phyloP scores from a whole-genome alignment of 176 grass and related monocot genomes.

The Stipa capillata region DNA sequence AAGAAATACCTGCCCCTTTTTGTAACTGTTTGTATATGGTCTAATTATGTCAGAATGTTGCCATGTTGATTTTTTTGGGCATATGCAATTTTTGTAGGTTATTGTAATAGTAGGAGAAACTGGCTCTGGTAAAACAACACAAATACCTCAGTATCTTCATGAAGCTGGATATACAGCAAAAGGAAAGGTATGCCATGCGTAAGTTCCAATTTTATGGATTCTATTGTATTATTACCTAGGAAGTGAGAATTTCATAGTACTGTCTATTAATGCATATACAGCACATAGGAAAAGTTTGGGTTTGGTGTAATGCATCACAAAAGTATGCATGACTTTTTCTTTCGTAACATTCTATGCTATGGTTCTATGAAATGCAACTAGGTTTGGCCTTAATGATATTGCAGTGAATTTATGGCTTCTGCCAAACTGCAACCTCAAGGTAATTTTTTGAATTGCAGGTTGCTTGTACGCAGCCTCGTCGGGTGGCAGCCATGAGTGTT shows the following conservation, averaged over 20 bases:
- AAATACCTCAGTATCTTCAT: conserved; percentile 97
- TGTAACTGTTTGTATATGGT: background rate
- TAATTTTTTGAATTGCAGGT: conserved; percentile 53
- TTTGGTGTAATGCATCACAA: background rate
- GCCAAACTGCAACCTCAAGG: background rate
- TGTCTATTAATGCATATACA: background rate
- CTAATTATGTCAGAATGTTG: background rate
- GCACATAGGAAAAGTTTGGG: background rate
- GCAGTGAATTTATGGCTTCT: background rate
- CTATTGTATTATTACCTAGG: background rate
- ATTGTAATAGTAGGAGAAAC: conserved; percentile 97
- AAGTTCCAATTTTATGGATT: background rate
- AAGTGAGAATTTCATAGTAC: background rate
- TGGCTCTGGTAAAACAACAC: conserved; percentile 93
- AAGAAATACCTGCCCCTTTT: background rate
- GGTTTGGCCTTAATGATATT: background rate
- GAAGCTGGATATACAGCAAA: conserved; percentile 82
- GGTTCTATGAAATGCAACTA: background rate
- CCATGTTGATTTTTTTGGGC: background rate
- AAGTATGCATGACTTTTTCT: background rate
- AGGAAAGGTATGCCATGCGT: conserved; percentile 45
- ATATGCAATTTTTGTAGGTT: conserved; percentile 37
- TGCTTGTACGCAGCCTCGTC: conserved; percentile 86
- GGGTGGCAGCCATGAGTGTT: conserved; percentile 97
- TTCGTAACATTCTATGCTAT: background rate